Percentiles rank a stretch among this genome's conserved stretches.
These are phyloP conservation scores for Pisolithus tinctorius DNA, from an alignment of 768 basidiomycete species.

Conservation along the genomic window DNA sequence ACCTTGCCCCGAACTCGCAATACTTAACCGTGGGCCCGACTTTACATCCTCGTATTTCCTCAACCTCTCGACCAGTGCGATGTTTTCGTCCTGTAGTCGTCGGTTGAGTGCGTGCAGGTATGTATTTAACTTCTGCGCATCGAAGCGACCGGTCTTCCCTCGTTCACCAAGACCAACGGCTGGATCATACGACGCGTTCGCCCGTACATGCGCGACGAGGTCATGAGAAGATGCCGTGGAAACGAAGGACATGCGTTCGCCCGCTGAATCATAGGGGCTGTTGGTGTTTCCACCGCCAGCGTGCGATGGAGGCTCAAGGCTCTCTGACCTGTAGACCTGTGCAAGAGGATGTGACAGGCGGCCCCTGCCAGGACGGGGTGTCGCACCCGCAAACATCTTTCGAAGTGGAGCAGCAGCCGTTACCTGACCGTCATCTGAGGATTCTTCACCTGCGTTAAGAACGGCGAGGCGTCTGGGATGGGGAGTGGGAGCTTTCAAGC, in stretches of 20 bases:
- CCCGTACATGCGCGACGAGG: conserved; percentile 68
- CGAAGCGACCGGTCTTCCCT: conserved; percentile 70
- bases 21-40: conserved; percentile 20
- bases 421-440: conserved; percentile 24
- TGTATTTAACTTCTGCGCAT: conserved; percentile 77
- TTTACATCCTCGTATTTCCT: conserved; percentile 45
- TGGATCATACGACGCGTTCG: conserved; percentile 86
- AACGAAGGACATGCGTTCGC: conserved; percentile 61
- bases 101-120: conserved; percentile 84
- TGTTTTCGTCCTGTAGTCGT: conserved; percentile 80
- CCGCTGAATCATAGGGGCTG: conserved; percentile 41
- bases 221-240: conserved; percentile 88
- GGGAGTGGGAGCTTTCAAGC: conserved; percentile 43
- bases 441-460: conserved; percentile 49
- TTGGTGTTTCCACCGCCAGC: conserved; percentile 21
- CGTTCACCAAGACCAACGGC: conserved; percentile 66
- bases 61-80: conserved; percentile 51
- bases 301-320: conserved; percentile 28
- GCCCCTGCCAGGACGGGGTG: conserved; percentile 48
- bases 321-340: conserved; percentile 38
- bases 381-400: conserved; percentile 56
- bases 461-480: conserved; percentile 46
- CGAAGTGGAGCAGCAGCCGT: conserved; percentile 34
- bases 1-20: conserved; percentile 28
- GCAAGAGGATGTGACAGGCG: conserved; percentile 63